Evolutionary conservation across 805 yeast genomes (phyloP).

Genomic region (Ogataea salicorniae): DNA sequence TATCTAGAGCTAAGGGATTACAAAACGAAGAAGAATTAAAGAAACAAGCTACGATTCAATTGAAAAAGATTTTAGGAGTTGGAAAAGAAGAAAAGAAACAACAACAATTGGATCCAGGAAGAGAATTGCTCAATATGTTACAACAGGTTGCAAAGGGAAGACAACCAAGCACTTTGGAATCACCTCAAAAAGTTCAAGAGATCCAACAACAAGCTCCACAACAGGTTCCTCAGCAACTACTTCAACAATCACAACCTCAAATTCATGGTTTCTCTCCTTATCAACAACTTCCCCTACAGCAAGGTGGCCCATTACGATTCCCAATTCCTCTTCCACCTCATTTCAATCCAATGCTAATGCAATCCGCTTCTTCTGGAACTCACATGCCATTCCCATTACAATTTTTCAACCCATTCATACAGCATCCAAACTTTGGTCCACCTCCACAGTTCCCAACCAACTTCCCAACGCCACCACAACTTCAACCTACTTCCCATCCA

Average conservation of each 20-base stretch:
- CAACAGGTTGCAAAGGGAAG: conserved; percentile 38
- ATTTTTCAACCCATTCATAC: conserved; percentile 23
- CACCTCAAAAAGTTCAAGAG: conserved; percentile 1
- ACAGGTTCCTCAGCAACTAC: conserved; percentile 6
- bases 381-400: conserved; percentile 22
- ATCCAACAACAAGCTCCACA: background rate
- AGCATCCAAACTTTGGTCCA: conserved; percentile 12
- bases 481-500: conserved; percentile 6
- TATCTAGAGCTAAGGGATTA: conserved; percentile 44
- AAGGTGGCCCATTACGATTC: conserved; percentile 4
- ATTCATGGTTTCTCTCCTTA: background rate
- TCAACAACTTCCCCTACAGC: conserved; percentile 2
- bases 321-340: conserved; percentile 9
- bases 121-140: conserved; percentile 65
- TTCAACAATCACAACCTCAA: conserved; percentile 6
- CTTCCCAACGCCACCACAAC: conserved; percentile 11
- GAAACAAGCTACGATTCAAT: conserved; percentile 56
- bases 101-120: conserved; percentile 57
- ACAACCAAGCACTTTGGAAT: conserved; percentile 13
- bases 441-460: conserved; percentile 13
- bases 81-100: conserved; percentile 29
- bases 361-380: conserved; percentile 1
- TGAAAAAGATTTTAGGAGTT: conserved; percentile 62
- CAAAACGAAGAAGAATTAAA: conserved; percentile 55
- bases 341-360: conserved; percentile 13